Evolutionary conservation across 2,329 filamentous ascomycete genomes (phyloP).

Genomic region (Colletotrichum coccodes): DNA sequence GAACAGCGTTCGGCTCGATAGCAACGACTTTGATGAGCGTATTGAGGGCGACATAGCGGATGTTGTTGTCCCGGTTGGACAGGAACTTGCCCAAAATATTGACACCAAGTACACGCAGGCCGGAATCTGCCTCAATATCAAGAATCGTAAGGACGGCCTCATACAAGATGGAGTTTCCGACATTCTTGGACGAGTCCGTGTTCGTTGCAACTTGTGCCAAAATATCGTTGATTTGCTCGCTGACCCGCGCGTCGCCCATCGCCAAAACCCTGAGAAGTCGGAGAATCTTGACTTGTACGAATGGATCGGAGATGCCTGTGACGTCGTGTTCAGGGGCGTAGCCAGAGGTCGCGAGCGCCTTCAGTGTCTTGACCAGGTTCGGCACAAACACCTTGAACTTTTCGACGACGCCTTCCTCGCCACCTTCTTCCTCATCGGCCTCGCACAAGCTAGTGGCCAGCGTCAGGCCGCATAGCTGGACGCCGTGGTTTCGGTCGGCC

Average conservation of each 20-base stretch:
- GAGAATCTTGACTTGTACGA: constrained; percentile 96
- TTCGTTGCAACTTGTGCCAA: constrained; percentile 97
- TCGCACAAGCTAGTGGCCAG: constrained; percentile 93
- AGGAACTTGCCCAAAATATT: constrained; percentile 99
- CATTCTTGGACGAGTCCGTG: constrained; percentile 97
- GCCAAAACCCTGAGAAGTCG: constrained; percentile 86
- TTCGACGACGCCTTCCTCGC: constrained; percentile 89
- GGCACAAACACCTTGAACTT: constrained; percentile 90
- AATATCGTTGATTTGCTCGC: constrained; percentile 98
- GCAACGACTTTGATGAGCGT: constrained; percentile 98
- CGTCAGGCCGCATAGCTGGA: constrained; percentile 91
- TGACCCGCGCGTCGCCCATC: constrained; percentile 85
- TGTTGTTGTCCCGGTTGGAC: constrained; percentile 99
- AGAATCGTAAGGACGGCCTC: constrained; percentile 97
- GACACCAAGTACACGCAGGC: constrained; percentile 91
- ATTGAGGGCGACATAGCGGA: constrained; percentile 96
- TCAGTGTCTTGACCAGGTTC: constrained; percentile 87
- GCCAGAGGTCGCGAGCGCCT: constrained; percentile 91
- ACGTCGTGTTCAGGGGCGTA: constrained; percentile 99
- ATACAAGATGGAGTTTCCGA: constrained; percentile 97
- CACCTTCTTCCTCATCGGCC: constrained; percentile 90
- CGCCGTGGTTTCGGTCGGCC: constrained; percentile 94
- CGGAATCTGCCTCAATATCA: constrained; percentile 97
- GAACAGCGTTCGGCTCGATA: constrained; percentile 96
- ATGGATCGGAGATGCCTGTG: constrained; percentile 96